phyloP scores from a whole-genome alignment of 1,284 basidiomycete species.

The Hymenochaete sp. region DNA sequence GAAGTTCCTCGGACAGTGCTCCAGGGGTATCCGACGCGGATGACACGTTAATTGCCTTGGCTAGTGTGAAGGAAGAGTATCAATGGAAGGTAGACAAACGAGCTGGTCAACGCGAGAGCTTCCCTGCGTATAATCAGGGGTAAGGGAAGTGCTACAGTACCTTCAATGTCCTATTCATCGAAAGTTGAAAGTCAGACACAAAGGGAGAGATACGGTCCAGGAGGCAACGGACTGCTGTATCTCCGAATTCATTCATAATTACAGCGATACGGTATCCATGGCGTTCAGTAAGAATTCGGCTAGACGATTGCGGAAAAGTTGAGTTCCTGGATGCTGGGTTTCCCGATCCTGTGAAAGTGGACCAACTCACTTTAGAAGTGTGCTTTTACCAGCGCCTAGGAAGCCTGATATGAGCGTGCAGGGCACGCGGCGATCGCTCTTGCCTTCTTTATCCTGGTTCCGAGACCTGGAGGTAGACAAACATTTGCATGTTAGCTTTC shows the following conservation, averaged over 20 bases:
- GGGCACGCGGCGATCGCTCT: conserved; percentile 44
- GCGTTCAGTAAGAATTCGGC: conserved; percentile 80
- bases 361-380: conserved; percentile 57
- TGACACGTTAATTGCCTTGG: conserved; percentile 70
- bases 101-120: not conserved
- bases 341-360: not conserved
- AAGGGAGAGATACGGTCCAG: not conserved
- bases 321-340: too few species aligned
- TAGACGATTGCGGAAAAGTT: conserved; percentile 26
- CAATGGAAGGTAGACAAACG: not conserved
- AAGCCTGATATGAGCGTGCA: conserved; percentile 89
- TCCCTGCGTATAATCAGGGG: too few species aligned
- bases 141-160: conserved; percentile 29
- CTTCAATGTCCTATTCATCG: conserved; percentile 51
- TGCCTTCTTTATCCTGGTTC: conserved; percentile 7
- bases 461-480: not conserved
- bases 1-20: conserved; percentile 53
- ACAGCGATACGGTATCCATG: conserved; percentile 94
- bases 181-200: not conserved
- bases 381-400: conserved; percentile 87
- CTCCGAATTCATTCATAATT: conserved; percentile 93
- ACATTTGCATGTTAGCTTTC: not conserved
- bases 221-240: conserved; percentile 57
- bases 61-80: conserved; percentile 24
- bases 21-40: conserved; percentile 27